Evolutionary conservation across 2,329 filamentous ascomycete species (phyloP).

Genomic region (Talaromyces albobiverticillius): DNA sequence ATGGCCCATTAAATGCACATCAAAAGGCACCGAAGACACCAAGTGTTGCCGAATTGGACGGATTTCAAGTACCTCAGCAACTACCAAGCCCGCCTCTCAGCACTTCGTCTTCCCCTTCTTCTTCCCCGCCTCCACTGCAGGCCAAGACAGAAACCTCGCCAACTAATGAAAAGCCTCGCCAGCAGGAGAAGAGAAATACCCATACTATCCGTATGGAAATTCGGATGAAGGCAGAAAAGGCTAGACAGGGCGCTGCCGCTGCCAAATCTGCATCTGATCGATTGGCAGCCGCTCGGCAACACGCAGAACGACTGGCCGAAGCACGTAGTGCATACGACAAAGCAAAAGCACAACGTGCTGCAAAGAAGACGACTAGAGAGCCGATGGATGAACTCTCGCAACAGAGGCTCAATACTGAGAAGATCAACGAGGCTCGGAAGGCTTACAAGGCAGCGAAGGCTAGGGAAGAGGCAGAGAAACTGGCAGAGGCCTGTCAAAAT

Average conservation of each 20-base stretch:
- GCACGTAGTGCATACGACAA: slow-evolving; percentile 14
- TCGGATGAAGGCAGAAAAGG: slow-evolving; percentile 12
- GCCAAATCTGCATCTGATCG: slow-evolving; percentile 10
- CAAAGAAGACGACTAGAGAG: slow-evolving; percentile 1
- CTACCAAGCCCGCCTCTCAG: slow-evolving; percentile 12
- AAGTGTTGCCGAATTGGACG: slow-evolving; percentile 36
- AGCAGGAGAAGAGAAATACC: slow-evolving; percentile 1
- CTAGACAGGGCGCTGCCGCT: slow-evolving; percentile 5
- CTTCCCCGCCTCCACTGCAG: slow-evolving; percentile 8
- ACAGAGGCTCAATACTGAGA: slow-evolving; percentile 13
- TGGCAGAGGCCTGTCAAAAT: neutral
- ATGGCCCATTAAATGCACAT: slow-evolving; percentile 3
- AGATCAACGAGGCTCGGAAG: slow-evolving; percentile 11
- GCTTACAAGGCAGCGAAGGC: slow-evolving; percentile 14
- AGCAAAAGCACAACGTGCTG: slow-evolving; percentile 2
- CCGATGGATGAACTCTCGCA: slow-evolving; percentile 5
- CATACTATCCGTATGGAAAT: slow-evolving; percentile 15
- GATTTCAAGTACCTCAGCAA: slow-evolving; percentile 27
- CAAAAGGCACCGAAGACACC: slow-evolving; percentile 20
- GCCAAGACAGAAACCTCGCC: slow-evolving; percentile 14
- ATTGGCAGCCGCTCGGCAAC: slow-evolving; percentile 10
- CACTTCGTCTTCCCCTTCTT: slow-evolving; percentile 8
- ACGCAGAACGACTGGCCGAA: slow-evolving; percentile 16
- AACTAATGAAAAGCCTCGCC: neutral
- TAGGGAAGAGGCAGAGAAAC: slow-evolving; percentile 8